Base-by-base conservation (phyloP, 805 yeast genomes). In the Saturnispora diversa region DNA sequence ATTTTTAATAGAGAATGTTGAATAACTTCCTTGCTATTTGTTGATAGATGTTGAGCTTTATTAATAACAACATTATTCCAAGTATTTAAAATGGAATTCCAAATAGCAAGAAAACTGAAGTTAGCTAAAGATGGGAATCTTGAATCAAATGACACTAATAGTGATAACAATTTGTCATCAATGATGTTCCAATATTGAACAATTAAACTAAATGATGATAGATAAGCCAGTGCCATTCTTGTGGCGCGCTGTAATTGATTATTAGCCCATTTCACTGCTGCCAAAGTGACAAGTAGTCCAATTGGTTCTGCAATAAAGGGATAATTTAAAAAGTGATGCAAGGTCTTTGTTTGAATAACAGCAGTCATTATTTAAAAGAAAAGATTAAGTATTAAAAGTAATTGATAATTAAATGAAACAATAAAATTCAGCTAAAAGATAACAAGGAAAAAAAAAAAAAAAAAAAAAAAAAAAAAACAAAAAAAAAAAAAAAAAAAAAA, bases 281-380 rank as follows among this genome's bases (percentile, higher is more conserved):
- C 45, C 21, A 50, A 49, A 12, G 43, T 41, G 11, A 45, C 38
- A 5, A 53, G 33, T 12, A 44, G 48, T 4, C 42, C 35, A 31
- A 45, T 34, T 12, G 51, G 28, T 17, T 61, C 65, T 6, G 50
- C 39, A 33, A 59, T 50, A 5, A 59, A 30, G 6, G 66, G 65
- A 38, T 63, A 63, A 5, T 49, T 48, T 38, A 46, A 46, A 33
- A 63, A 28, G 42, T 62, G 66, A n/a, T 37, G 17, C 47, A 39
- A 39, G 37, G 50, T 29, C 43, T 50, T 40, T 15, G 34, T 27
- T 25, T 35, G n/a, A n/a, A n/a, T n/a, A n/a, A n/a, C n/a, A n/a
- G n/a, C n/a, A n/a, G n/a, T 26, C n/a, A 35, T 32, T 16, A 15
- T 31, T 17, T 31, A 12, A n/a, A 31, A 17, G n/a, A 31, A 31